Percentiles rank a stretch among this genome's conserved stretches.
phyloP scores from a whole-genome alignment of 2,329 filamentous ascomycete species.

The Colletotrichum euphorbiae region DNA sequence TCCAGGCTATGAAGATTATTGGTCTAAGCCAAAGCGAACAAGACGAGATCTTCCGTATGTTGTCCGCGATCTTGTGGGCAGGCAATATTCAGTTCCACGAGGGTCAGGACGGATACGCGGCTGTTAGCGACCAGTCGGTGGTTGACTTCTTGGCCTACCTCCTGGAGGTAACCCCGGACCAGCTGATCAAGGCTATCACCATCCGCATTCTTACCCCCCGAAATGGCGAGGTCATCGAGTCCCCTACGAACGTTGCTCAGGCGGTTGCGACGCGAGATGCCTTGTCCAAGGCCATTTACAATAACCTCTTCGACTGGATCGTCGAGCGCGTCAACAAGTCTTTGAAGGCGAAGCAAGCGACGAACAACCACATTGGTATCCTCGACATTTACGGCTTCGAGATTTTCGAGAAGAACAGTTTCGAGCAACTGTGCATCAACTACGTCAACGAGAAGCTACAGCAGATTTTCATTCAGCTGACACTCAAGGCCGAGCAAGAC shows the following conservation, averaged over 20 bases:
- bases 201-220: conserved; percentile 83
- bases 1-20: conserved; percentile 95
- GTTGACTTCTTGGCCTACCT: conserved; percentile 96
- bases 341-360: conserved; percentile 79
- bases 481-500: conserved; percentile 95
- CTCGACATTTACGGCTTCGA: conserved; percentile 99
- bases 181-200: conserved; percentile 88
- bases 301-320: conserved; percentile 99
- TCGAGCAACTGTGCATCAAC: conserved; percentile 99
- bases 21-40: conserved; percentile 89
- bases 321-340: conserved; percentile 92
- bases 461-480: conserved; percentile 98
- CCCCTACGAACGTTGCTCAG: conserved; percentile 87
- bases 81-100: conserved; percentile 94
- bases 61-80: conserved; percentile 91
- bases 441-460: conserved; percentile 99
- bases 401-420: conserved; percentile 99
- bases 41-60: conserved; percentile 96
- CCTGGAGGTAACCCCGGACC: conserved; percentile 83
- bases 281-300: conserved; percentile 94
- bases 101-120: conserved; percentile 89
- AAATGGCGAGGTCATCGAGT: conserved; percentile 75
- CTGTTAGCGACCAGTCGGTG: conserved; percentile 88
- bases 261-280: conserved; percentile 90
- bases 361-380: conserved; percentile 91